Percentiles rank a stretch among this genome's conserved stretches.
phyloP scores from a whole-genome alignment of 768 basidiomycete species.

The Scleroderma citrinum region DNA sequence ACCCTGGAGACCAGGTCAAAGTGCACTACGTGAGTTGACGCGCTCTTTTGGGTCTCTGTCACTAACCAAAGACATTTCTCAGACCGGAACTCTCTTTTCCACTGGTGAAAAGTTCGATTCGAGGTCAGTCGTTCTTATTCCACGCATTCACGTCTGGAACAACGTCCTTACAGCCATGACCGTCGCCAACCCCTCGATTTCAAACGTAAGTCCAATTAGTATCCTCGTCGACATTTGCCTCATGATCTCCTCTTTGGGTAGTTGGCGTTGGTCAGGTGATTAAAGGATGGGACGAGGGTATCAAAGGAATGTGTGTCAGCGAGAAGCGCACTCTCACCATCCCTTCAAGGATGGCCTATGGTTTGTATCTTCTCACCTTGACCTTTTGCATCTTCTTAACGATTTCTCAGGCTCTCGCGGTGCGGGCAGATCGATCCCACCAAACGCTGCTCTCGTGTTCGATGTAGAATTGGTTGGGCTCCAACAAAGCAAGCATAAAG shows the following conservation, averaged over 20 bases:
- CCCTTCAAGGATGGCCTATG: constrained; percentile 74
- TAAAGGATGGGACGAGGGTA: constrained; percentile 79
- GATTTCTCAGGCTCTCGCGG: constrained; percentile 59
- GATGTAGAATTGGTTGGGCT: constrained; percentile 78
- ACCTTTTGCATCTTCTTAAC: background rate
- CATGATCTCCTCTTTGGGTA: constrained; percentile 22
- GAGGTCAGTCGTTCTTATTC: constrained; percentile 52
- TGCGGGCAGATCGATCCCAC: constrained; percentile 71
- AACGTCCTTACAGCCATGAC: constrained; percentile 45
- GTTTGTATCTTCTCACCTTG: constrained; percentile 39
- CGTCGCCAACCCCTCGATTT: constrained; percentile 71
- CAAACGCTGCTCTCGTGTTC: constrained; percentile 76
- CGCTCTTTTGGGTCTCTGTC: background rate
- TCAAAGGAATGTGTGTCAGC: constrained; percentile 76
- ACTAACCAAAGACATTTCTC: constrained; percentile 8
- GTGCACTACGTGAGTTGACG: constrained; percentile 69
- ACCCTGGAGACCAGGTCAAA: constrained; percentile 56
- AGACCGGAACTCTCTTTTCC: constrained; percentile 78
- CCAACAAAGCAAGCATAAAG: constrained; percentile 43
- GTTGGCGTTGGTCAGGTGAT: constrained; percentile 82
- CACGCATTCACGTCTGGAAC: too few species aligned
- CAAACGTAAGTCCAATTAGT: constrained; percentile 49
- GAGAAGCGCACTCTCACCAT: constrained; percentile 91
- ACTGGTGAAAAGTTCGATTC: constrained; percentile 88
- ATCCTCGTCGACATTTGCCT: background rate